These are phyloP conservation scores for Gypsophila paniculata DNA, from an alignment of 179 eudicot genomes.

Conservation along the genomic window DNA sequence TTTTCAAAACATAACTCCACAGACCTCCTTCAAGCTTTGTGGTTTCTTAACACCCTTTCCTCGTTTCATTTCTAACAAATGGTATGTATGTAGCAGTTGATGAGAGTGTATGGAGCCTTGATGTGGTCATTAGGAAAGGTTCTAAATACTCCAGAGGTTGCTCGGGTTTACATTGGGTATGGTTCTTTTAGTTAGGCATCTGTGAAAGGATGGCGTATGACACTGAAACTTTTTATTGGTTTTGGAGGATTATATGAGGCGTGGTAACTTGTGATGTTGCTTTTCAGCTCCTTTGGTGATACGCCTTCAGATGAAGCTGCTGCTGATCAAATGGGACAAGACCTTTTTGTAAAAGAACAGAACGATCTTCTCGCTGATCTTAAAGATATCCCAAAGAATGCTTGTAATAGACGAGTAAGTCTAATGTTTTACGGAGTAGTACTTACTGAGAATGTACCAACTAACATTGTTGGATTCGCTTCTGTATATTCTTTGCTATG, in stretches of 20 bases:
- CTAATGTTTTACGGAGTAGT: no score
- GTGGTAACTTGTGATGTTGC: no score
- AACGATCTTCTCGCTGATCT: slow-evolving; percentile 77
- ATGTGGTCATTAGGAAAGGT: slow-evolving; percentile 99
- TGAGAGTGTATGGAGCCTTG: slow-evolving; percentile 98
- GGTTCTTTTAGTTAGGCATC: slow-evolving; percentile 18
- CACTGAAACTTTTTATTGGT: not conserved
- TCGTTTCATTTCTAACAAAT: no score
- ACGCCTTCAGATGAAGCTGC: slow-evolving; percentile 55
- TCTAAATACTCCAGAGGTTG: slow-evolving; percentile 86
- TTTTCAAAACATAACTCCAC: no score
- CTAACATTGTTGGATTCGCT: no score
- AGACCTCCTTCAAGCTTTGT: not conserved
- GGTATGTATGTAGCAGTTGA: no score
- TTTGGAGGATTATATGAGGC: not conserved
- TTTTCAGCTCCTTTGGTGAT: slow-evolving; percentile 84
- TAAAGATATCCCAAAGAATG: slow-evolving; percentile 85
- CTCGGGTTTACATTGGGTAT: slow-evolving; percentile 93
- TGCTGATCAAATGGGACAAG: slow-evolving; percentile 62
- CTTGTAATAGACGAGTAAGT: slow-evolving; percentile 81
- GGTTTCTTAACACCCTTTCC: not conserved
- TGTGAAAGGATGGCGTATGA: no score
- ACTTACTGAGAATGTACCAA: no score
- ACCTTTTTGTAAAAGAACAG: slow-evolving; percentile 83
- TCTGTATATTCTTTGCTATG: no score